Percentiles rank a stretch among this genome's conserved stretches.
These are phyloP conservation scores for Cyphellophora attinorum DNA, from an alignment of 2,329 filamentous ascomycete genomes.

Conservation along the genomic window DNA sequence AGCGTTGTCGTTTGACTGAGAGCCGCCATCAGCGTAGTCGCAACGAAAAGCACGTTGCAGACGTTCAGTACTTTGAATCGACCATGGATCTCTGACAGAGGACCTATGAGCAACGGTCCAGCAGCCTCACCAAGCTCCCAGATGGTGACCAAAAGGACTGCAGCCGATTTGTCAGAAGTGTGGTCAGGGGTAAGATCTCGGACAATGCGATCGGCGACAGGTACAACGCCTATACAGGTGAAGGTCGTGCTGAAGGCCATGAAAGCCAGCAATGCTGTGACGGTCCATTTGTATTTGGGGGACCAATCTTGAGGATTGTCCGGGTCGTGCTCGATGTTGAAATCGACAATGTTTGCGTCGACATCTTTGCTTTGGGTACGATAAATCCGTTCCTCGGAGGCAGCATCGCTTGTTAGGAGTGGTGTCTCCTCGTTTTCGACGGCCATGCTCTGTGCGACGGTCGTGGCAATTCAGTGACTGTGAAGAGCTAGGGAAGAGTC, in stretches of 20 bases:
- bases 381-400: not conserved
- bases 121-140: slow-evolving; percentile 41
- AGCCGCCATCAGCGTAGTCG: slow-evolving; percentile 29
- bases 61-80: slow-evolving; percentile 27
- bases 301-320: slow-evolving; percentile 20
- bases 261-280: slow-evolving; percentile 16
- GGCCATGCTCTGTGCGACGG: too few relatives aligned
- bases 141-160: slow-evolving; percentile 40
- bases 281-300: slow-evolving; percentile 14
- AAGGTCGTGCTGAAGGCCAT: slow-evolving; percentile 33
- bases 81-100: slow-evolving; percentile 35
- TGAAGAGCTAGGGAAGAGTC: too few relatives aligned
- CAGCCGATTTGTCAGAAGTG: slow-evolving; percentile 34
- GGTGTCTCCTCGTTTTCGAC: not conserved
- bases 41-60: slow-evolving; percentile 36
- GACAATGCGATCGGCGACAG: slow-evolving; percentile 43
- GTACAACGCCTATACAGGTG: slow-evolving; percentile 48
- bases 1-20: slow-evolving; percentile 26
- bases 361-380: not conserved
- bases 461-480: too few relatives aligned
- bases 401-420: not conserved
- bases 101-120: slow-evolving; percentile 36
- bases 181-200: slow-evolving; percentile 30
- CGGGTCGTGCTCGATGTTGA: slow-evolving; percentile 15
- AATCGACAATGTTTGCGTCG: slow-evolving; percentile 11